Conservation (phyloP, 2,329 filamentous ascomycete genomes). For the Chaetomium strumarium region DNA sequence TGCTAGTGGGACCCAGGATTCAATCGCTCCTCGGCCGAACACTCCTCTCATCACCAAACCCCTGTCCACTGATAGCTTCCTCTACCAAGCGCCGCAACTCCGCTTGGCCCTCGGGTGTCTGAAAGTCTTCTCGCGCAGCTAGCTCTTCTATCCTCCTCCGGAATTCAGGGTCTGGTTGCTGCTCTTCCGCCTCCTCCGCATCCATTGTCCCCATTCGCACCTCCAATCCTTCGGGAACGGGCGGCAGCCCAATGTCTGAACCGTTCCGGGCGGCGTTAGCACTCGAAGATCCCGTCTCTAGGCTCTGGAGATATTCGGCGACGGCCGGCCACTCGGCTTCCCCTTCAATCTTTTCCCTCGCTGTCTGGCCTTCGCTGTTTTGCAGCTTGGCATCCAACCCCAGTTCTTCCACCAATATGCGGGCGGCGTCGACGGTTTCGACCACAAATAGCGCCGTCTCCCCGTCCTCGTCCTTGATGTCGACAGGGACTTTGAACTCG, state of each 20-base stretch:
- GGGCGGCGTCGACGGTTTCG: constrained; percentile 73
- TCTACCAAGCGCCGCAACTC: constrained; percentile 73
- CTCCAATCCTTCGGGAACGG: constrained; percentile 68
- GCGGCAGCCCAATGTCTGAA: constrained; percentile 43
- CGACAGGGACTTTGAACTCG: constrained; percentile 71
- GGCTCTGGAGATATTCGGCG: constrained; percentile 58
- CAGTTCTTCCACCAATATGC: constrained; percentile 75
- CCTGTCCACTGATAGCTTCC: constrained; percentile 68
- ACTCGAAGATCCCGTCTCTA: constrained; percentile 23
- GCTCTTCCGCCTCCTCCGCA: constrained; percentile 52
- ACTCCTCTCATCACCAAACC: constrained; percentile 56
- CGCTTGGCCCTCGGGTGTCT: constrained; percentile 71
- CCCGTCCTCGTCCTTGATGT: constrained; percentile 81
- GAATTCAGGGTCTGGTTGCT: constrained; percentile 74
- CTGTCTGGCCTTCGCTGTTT: constrained; percentile 73
- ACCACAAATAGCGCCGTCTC: constrained; percentile 95
- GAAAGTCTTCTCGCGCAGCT: constrained; percentile 75
- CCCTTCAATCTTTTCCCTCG: constrained; percentile 69
- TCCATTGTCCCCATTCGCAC: constrained; percentile 73
- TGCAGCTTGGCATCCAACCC: constrained; percentile 58
- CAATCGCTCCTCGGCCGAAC: constrained; percentile 58
- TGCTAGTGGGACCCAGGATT: constrained; percentile 16
- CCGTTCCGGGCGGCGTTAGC: constrained; percentile 20
- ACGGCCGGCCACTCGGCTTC: constrained; percentile 76
- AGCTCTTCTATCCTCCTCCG: constrained; percentile 82